Base-by-base conservation (phyloP, 2,329 filamentous ascomycete genomes). In the Colletotrichum higginsianum region DNA sequence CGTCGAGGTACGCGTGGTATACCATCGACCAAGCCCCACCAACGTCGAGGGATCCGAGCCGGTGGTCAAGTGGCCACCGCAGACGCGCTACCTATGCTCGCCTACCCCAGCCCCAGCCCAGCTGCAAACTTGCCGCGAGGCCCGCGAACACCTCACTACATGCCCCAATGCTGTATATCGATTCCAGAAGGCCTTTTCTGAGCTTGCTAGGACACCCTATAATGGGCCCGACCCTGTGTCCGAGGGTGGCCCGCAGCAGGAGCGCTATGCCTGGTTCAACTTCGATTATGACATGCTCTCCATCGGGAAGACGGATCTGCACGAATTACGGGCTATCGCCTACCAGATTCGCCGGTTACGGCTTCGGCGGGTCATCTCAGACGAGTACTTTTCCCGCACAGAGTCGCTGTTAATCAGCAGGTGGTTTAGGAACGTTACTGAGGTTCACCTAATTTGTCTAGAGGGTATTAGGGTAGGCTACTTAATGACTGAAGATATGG, bases 251-350 rank as follows among this genome's bases (percentile, higher is more conserved):
- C 61, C 8, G 30, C 18, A n/a, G 52, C 50, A 0, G 16, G 9
- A 68, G 50, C 61, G 42, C 52, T 57, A 68, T n/a, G 35, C 57
- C 35, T 68, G 61, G 52, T 46, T 68, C 46, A 68, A 68, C 52
- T 68, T 58, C 9, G 61, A 58, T 2, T 4, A 12, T 13, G 66
- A 58, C 46, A 46, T 57, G 50, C 13, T 68, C 42, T 66, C 35
- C 9, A 30, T 68, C 23, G 52, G 30, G 30, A 2, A 44, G 2
- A 58, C 23, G 8, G 12, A 65, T 21, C 15, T 68, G 13, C 2
- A 18, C 16, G 30, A 58, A 2, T 44, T 68, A 3, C 12, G 3
- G 7, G n/a, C 50, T n/a, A 16, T 57, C 5, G 21, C 7, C 5
- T 6, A 21, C 1, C 21, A 50, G 1, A 12, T 65, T 7, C 30